Evolutionary conservation across 2,329 filamentous ascomycete genomes (phyloP).

Genomic region (Colletotrichum caudatum): DNA sequence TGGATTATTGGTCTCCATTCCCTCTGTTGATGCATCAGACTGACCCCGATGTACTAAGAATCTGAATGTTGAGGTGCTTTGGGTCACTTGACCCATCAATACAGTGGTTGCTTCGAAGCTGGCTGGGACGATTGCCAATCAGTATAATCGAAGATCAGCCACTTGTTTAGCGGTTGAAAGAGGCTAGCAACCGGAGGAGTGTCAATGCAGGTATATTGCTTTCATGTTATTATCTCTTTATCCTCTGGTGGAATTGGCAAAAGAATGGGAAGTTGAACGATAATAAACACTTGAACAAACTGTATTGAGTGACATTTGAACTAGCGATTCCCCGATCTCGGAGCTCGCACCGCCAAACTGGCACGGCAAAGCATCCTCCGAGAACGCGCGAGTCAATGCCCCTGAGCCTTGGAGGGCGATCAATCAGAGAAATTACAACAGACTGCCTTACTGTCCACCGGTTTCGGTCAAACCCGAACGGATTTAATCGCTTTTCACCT

Average conservation of each 20-base stretch:
- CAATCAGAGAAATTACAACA: neutral
- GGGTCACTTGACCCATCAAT: too few species aligned
- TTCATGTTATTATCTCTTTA: too few species aligned
- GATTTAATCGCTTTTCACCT: neutral
- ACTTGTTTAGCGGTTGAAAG: too few species aligned
- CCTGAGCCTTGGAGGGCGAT: neutral
- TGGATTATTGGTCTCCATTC: neutral
- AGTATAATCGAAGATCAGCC: too few species aligned
- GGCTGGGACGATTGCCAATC: too few species aligned
- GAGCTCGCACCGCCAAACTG: constrained; percentile 18
- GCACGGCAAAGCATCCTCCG: neutral
- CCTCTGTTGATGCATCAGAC: too few species aligned
- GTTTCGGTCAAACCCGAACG: neutral
- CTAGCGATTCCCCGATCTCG: neutral
- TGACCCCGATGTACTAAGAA: too few species aligned
- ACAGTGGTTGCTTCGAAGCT: too few species aligned
- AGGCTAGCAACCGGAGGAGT: too few species aligned
- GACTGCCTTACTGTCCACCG: neutral
- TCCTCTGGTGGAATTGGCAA: neutral
- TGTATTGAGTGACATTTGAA: neutral
- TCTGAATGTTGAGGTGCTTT: too few species aligned
- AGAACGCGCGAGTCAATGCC: neutral
- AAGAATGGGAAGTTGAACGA: too few species aligned
- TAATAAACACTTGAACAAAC: neutral
- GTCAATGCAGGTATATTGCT: neutral